These are phyloP conservation scores for Hericium erinaceus DNA, from an alignment of 768 basidiomycete species.

Conservation along the genomic window DNA sequence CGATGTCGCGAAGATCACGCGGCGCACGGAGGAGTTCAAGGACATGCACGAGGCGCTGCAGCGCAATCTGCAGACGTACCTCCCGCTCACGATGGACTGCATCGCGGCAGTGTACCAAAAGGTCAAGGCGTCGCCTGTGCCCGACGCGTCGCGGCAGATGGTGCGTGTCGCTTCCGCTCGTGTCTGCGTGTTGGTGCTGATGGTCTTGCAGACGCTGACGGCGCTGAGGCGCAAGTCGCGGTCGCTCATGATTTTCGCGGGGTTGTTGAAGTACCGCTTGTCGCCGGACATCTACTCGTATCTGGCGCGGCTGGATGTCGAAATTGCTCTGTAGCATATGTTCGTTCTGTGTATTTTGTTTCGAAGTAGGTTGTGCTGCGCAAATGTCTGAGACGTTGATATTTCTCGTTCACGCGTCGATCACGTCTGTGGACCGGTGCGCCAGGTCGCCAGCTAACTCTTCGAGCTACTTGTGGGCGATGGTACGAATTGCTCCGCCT, in stretches of 20 bases:
- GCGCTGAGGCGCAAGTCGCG: slow-evolving; percentile 72
- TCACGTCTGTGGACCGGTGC: too few relatives aligned
- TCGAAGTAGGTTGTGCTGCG: too few relatives aligned
- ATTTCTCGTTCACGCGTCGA: too few relatives aligned
- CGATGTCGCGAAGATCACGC: slow-evolving; percentile 78
- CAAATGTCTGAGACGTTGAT: too few relatives aligned
- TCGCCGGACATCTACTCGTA: slow-evolving; percentile 86
- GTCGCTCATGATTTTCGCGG: slow-evolving; percentile 82
- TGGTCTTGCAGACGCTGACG: slow-evolving; percentile 42
- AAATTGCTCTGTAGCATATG: slow-evolving; percentile 57
- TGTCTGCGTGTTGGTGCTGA: not conserved
- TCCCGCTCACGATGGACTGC: slow-evolving; percentile 88
- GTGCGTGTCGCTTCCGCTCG: slow-evolving; percentile 30
- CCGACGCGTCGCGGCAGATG: slow-evolving; percentile 71
- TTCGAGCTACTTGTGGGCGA: too few relatives aligned
- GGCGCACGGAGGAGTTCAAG: slow-evolving; percentile 83
- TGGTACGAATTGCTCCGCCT: too few relatives aligned
- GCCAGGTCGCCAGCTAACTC: too few relatives aligned
- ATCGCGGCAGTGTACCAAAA: slow-evolving; percentile 75
- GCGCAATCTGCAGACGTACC: slow-evolving; percentile 80
- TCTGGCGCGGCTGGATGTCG: slow-evolving; percentile 76
- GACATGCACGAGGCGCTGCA: slow-evolving; percentile 80
- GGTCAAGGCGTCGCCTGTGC: slow-evolving; percentile 58
- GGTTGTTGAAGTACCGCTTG: slow-evolving; percentile 82
- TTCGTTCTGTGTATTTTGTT: not conserved